A percentile compares a stretch with the other conserved stretches of the same genome.
These are phyloP conservation scores for Simplicillium sp. DNA, from an alignment of 2,329 filamentous ascomycete genomes.

Conservation along the genomic window DNA sequence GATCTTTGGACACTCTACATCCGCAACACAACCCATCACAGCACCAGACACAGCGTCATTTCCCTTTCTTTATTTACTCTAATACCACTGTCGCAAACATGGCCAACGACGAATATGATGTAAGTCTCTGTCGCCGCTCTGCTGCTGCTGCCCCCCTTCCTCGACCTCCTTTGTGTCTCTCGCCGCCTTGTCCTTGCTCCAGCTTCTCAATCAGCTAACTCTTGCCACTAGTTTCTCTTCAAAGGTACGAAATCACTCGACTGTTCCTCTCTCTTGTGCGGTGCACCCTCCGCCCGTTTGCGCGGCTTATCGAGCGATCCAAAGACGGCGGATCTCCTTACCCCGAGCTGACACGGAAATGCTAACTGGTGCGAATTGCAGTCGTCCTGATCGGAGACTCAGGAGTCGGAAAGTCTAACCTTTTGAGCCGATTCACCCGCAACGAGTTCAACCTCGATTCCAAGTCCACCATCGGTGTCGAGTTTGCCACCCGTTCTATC, in stretches of 20 bases:
- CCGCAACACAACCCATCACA: background rate
- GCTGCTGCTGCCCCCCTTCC: no score
- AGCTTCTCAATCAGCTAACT: constrained; percentile 16
- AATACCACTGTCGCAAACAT: constrained; percentile 45
- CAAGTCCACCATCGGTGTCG: constrained; percentile 98
- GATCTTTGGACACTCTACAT: background rate
- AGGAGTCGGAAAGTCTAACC: constrained; percentile 99
- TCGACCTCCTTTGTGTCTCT: constrained; percentile 9
- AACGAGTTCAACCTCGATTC: constrained; percentile 99
- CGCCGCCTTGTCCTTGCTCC: constrained; percentile 10
- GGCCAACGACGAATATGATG: constrained; percentile 99
- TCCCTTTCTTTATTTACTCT: constrained; percentile 3
- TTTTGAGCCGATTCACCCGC: constrained; percentile 97
- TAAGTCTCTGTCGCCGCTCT: constrained; percentile 38
- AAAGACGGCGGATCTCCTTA: no score
- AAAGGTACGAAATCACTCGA: constrained; percentile 57
- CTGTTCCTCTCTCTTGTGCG: background rate
- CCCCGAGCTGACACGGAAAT: no score
- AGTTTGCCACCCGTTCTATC: constrained; percentile 97
- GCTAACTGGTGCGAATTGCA: constrained; percentile 31
- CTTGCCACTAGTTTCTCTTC: constrained; percentile 75
- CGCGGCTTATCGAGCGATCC: background rate
- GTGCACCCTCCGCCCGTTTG: background rate
- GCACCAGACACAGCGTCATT: constrained; percentile 1
- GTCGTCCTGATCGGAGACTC: constrained; percentile 99